Conservation (phyloP, 208 protist genomes). For the Trypanosoma mega region DNA sequence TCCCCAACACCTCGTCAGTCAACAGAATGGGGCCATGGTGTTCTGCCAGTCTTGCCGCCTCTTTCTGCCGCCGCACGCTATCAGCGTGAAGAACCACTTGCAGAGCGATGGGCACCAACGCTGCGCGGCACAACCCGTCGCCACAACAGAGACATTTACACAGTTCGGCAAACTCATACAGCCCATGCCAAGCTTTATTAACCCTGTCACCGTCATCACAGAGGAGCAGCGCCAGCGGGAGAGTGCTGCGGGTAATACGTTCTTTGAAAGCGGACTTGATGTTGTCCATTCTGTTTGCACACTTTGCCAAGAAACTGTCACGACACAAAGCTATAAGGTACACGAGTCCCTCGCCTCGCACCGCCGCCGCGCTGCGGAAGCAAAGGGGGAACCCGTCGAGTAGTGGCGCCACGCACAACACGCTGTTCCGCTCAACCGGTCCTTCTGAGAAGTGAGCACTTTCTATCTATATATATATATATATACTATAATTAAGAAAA, state of each 20-base stretch:
- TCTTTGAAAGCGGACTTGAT: constrained; percentile 30
- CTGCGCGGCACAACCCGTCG: neutral
- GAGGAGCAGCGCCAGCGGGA: constrained; percentile 7
- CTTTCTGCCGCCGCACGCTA: constrained; percentile 24
- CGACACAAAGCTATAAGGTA: constrained; percentile 22
- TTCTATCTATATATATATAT: no score
- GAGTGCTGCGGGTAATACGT: constrained; percentile 7
- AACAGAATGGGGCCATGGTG: constrained; percentile 17
- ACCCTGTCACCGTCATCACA: constrained; percentile 17
- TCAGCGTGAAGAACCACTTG: constrained; percentile 25
- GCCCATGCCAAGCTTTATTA: constrained; percentile 24
- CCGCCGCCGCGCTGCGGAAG: constrained; percentile 1
- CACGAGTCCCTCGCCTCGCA: constrained; percentile 25
- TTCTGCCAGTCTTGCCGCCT: constrained; percentile 26
- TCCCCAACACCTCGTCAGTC: constrained; percentile 19
- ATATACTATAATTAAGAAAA: no score
- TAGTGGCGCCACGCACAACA: no score
- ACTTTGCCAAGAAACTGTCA: constrained; percentile 22
- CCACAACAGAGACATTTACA: constrained; percentile 9
- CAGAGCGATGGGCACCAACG: constrained; percentile 19
- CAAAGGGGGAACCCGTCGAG: neutral
- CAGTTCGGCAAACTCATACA: constrained; percentile 29
- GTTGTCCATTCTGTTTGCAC: constrained; percentile 27
- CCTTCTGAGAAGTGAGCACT: no score
- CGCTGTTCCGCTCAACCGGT: no score